Conservation (phyloP, 768 basidiomycete species). For the Termitomyces sp. region DNA sequence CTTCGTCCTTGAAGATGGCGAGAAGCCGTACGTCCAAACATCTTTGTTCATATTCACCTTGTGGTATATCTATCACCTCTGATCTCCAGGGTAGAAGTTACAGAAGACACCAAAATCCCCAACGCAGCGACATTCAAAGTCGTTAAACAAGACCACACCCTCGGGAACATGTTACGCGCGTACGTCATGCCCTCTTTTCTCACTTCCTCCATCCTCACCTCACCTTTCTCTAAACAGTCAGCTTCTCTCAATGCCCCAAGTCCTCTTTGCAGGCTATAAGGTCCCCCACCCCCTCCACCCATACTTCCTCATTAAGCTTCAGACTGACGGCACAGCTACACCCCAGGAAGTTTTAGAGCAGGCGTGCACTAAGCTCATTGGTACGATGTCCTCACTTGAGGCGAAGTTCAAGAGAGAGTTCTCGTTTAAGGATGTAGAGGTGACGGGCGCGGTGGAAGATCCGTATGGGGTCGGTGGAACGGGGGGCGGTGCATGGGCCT, state of each 20-base stretch:
- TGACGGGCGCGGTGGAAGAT: slow-evolving; percentile 32
- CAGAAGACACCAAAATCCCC: slow-evolving; percentile 95
- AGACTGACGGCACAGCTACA: slow-evolving; percentile 85
- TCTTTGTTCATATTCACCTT: not conserved
- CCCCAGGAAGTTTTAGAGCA: slow-evolving; percentile 80
- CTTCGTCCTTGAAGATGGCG: slow-evolving; percentile 80
- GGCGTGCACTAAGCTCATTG: slow-evolving; percentile 79
- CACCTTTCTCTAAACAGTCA: slow-evolving; percentile 49
- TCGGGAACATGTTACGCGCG: slow-evolving; percentile 96
- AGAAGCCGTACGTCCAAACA: slow-evolving; percentile 72
- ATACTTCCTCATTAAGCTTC: slow-evolving; percentile 90
- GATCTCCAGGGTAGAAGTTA: slow-evolving; percentile 69
- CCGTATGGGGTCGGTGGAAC: slow-evolving; percentile 37
- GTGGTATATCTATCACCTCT: not conserved
- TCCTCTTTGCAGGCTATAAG: slow-evolving; percentile 97
- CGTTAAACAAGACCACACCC: slow-evolving; percentile 94
- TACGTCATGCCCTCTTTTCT: slow-evolving; percentile 33
- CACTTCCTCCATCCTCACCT: not conserved
- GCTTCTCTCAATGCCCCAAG: slow-evolving; percentile 79
- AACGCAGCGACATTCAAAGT: slow-evolving; percentile 95
- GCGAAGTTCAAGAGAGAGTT: slow-evolving; percentile 81
- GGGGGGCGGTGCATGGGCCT: slow-evolving; percentile 16
- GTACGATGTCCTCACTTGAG: slow-evolving; percentile 60
- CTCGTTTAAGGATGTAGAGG: slow-evolving; percentile 69
- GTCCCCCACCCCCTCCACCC: slow-evolving; percentile 96